A percentile compares a stretch with the other conserved stretches of the same genome.
phyloP scores from a whole-genome alignment of 2,329 filamentous ascomycete genomes.

The Trichophyton equinum region DNA sequence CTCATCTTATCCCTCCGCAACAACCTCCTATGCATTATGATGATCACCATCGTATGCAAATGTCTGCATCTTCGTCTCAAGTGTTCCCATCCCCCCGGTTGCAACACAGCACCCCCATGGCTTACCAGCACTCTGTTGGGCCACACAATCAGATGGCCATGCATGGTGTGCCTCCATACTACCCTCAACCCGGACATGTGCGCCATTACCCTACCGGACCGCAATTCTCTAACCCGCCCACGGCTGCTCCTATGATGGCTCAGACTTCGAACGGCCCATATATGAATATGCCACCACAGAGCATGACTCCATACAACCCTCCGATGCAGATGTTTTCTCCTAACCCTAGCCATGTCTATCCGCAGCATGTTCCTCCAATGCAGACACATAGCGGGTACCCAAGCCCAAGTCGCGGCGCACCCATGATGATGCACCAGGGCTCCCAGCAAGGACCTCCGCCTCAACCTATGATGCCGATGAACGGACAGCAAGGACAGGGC shows the following conservation, averaged over 20 bases:
- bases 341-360: slow-evolving; percentile 57
- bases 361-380: slow-evolving; percentile 38
- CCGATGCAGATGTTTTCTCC: slow-evolving; percentile 76
- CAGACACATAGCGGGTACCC: slow-evolving; percentile 61
- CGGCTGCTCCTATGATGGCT: slow-evolving; percentile 67
- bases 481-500: slow-evolving; percentile 61
- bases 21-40: slow-evolving; percentile 62
- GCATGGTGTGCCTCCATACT: slow-evolving; percentile 59
- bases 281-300: slow-evolving; percentile 58
- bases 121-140: slow-evolving; percentile 55
- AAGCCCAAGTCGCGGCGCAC: slow-evolving; percentile 74
- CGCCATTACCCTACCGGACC: slow-evolving; percentile 59
- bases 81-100: slow-evolving; percentile 77
- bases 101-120: slow-evolving; percentile 51
- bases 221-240: slow-evolving; percentile 61
- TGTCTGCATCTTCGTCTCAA: slow-evolving; percentile 69
- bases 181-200: slow-evolving; percentile 58
- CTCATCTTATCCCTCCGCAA: slow-evolving; percentile 61
- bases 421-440: slow-evolving; percentile 90
- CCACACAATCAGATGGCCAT: slow-evolving; percentile 59
- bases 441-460: slow-evolving; percentile 76
- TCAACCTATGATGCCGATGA: slow-evolving; percentile 60
- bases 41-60: slow-evolving; percentile 77
- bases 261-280: slow-evolving; percentile 56
- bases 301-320: slow-evolving; percentile 52